Base-by-base conservation (phyloP, 2,329 filamentous ascomycete genomes). In the Aureobasidium sp. region DNA sequence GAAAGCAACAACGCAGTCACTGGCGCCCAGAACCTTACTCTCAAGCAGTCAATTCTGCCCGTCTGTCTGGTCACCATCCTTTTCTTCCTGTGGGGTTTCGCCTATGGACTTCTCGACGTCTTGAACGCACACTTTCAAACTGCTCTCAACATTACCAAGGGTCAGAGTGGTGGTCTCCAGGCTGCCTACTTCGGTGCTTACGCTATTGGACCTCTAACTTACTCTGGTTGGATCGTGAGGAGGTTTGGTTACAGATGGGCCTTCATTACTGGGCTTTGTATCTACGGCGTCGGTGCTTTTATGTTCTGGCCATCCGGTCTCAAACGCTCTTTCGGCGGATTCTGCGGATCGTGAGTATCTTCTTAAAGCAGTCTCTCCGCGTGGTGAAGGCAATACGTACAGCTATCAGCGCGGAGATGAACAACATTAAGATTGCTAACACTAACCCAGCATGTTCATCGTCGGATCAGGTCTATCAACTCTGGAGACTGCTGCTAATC, bases 1-100 rank as follows among this genome's bases (percentile, higher is more conserved):
- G 54, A 58, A 15, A 58, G 54, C 54, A 58, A 58, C 32, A 58
- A 58, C 37, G 54, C 54, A n/a, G 42, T 58, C 5, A 58, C 54
- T 9, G 54, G 54, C 27, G 54, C 54, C 30, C 54, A 58, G 13
- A 58, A 58, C 13, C 54, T 90, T 64, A 89, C 86, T 0, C 71
- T 89, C 34, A 78, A 84, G 58, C 79, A 88, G 68, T 90, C 86
- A 13, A 78, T 90, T 59, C 82, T 82, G 66, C 88, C 87, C 3
- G 79, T 90, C 49, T 76, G 77, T 60, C 78, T 91, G 5, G 87
- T 90, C 57, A 87, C 84, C 0, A 75, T 85, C 52, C 73, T 87
- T 1, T 87, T 86, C 75, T 86, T 87, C 70, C 78, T 87, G 27
- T 86, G 83, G 83, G 76, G 82, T 30, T 83, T 83, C 70, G 77